Evolutionary conservation across 768 basidiomycete genomes (phyloP).

Genomic region (Mycena maculata): DNA sequence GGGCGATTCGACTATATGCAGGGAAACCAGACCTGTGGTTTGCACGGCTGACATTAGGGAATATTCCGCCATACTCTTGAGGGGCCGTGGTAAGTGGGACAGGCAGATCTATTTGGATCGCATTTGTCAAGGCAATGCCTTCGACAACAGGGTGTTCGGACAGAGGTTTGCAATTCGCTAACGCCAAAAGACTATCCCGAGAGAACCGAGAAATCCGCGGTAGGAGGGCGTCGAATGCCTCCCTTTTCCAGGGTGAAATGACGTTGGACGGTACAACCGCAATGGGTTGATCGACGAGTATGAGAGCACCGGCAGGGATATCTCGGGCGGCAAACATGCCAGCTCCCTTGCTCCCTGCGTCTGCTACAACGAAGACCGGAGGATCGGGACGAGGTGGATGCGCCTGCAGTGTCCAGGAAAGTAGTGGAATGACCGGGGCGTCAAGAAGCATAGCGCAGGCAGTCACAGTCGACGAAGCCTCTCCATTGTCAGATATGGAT

Average conservation of each 20-base stretch:
- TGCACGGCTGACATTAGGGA: slow-evolving; percentile 53
- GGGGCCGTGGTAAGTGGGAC: slow-evolving; percentile 39
- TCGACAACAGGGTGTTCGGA: slow-evolving; percentile 54
- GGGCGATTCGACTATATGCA: not conserved
- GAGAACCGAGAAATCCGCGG: slow-evolving; percentile 32
- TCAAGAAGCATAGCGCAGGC: slow-evolving; percentile 33
- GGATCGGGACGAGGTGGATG: slow-evolving; percentile 18
- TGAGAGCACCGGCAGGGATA: slow-evolving; percentile 32
- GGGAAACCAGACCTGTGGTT: slow-evolving; percentile 54
- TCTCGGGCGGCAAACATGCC: slow-evolving; percentile 44
- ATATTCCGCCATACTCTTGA: slow-evolving; percentile 55
- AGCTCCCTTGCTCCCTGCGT: slow-evolving; percentile 39
- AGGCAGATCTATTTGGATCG: slow-evolving; percentile 49
- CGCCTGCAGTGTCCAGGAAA: not conserved
- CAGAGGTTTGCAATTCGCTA: slow-evolving; percentile 42
- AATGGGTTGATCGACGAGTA: slow-evolving; percentile 43
- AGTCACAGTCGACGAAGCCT: not conserved
- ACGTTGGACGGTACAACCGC: slow-evolving; percentile 41
- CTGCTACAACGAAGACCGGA: slow-evolving; percentile 18
- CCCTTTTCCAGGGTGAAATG: slow-evolving; percentile 28
- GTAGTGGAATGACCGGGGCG: slow-evolving; percentile 18
- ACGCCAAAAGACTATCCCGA: slow-evolving; percentile 38
- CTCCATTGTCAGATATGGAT: not conserved
- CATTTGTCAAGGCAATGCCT: slow-evolving; percentile 59
- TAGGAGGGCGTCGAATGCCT: slow-evolving; percentile 39